phyloP scores from a whole-genome alignment of 192 early-diverging fungal genomes.

The Coemansia sp. region DNA sequence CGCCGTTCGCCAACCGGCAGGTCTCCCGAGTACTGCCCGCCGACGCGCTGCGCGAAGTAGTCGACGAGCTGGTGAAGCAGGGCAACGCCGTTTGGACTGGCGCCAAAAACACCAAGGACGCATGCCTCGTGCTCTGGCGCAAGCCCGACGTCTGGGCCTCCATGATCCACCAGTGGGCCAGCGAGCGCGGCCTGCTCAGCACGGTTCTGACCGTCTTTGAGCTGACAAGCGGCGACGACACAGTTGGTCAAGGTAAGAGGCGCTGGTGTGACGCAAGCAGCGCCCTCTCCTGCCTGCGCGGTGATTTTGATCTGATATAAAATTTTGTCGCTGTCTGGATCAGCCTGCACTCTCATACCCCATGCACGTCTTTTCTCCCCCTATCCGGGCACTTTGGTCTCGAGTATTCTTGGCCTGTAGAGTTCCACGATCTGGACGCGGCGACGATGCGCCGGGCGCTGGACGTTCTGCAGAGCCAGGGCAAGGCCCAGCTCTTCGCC shows the following conservation, averaged over 20 bases:
- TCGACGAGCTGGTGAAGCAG: constrained; percentile 70
- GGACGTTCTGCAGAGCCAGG: constrained; percentile 75
- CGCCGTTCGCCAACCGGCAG: constrained; percentile 65
- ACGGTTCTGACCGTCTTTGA: constrained; percentile 86
- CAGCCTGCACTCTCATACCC: background rate
- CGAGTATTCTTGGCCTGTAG: constrained; percentile 55
- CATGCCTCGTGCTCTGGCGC: constrained; percentile 77
- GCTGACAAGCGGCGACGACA: constrained; percentile 77
- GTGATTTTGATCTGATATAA: constrained; percentile 6
- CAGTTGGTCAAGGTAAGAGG: constrained; percentile 67
- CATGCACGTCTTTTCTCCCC: background rate
- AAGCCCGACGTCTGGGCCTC: constrained; percentile 88
- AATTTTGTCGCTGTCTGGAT: constrained; percentile 3
- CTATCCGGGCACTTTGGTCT: background rate
- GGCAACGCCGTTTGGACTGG: constrained; percentile 53
- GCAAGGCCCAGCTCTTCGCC: constrained; percentile 76
- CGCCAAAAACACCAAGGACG: constrained; percentile 40
- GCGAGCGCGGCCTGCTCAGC: constrained; percentile 67
- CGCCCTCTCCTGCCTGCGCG: too few species aligned
- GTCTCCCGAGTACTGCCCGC: constrained; percentile 63
- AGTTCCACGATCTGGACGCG: constrained; percentile 75
- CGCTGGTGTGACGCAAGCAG: too few species aligned
- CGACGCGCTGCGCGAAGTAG: constrained; percentile 65
- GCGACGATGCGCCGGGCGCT: constrained; percentile 68
- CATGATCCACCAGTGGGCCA: constrained; percentile 78